These are phyloP conservation scores for Citrus medica DNA, from an alignment of 345 rosid species.

Conservation along the genomic window DNA sequence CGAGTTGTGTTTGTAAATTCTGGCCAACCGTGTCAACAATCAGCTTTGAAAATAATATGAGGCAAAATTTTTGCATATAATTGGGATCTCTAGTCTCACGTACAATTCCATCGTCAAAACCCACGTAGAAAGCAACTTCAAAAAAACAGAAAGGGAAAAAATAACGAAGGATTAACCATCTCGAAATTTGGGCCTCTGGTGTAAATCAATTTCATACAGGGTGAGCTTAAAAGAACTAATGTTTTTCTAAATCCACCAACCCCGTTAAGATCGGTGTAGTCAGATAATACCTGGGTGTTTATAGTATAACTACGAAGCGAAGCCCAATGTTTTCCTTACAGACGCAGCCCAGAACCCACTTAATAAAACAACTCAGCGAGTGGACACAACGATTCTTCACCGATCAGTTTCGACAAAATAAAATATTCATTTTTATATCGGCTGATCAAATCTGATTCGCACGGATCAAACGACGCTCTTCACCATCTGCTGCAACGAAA, in stretches of 20 bases:
- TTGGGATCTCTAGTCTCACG: too few species aligned
- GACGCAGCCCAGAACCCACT: not conserved
- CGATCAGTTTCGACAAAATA: not conserved
- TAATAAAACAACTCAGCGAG: not conserved
- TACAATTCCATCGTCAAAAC: too few species aligned
- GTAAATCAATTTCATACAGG: too few species aligned
- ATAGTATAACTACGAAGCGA: fast-evolving
- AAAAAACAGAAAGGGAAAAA: too few species aligned
- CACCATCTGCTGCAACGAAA: conserved; percentile 1
- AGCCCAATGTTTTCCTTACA: not conserved
- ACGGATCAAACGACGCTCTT: conserved; percentile 6
- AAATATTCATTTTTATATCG: not conserved
- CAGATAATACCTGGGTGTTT: not conserved
- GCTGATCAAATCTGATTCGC: conserved; percentile 5
- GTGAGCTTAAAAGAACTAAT: fast-evolving
- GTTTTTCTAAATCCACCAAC: too few species aligned
- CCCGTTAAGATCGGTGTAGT: not conserved
- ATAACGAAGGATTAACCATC: too few species aligned
- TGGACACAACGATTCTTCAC: conserved; percentile 3
- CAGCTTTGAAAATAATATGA: too few species aligned
- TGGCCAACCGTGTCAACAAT: too few species aligned
- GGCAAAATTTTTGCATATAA: too few species aligned
- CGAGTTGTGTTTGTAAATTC: too few species aligned
- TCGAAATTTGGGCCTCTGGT: too few species aligned
- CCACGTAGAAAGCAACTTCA: too few species aligned